phyloP scores from a whole-genome alignment of 1,284 basidiomycete genomes.

The Pyrrhoderma lamaoense region DNA sequence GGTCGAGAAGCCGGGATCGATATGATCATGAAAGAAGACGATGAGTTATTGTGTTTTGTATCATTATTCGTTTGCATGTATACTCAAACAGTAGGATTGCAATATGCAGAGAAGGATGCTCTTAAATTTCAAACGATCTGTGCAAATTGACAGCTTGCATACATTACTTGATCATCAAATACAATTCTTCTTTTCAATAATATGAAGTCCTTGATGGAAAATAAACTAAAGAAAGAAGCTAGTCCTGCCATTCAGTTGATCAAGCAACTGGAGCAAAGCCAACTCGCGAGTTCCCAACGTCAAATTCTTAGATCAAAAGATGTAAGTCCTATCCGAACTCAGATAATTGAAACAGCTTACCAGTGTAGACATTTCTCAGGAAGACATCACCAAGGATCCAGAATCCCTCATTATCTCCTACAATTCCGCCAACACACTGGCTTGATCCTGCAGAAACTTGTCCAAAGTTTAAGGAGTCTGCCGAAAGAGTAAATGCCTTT shows the following conservation, averaged over 20 bases:
- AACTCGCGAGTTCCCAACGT: constrained; percentile 14
- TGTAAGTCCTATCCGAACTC: neutral
- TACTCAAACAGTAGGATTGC: neutral
- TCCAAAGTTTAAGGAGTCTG: constrained; percentile 21
- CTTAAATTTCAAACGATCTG: no score
- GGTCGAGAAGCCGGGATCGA: constrained; percentile 14
- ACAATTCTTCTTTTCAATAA: no score
- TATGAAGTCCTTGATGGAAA: no score
- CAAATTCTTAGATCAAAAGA: constrained; percentile 17
- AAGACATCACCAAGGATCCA: constrained; percentile 22
- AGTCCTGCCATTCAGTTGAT: neutral
- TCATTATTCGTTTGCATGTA: neutral
- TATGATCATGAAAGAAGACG: constrained; percentile 8
- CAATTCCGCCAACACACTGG: constrained; percentile 21
- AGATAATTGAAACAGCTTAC: constrained; percentile 10
- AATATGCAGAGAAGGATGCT: no score
- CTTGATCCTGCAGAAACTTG: constrained; percentile 19
- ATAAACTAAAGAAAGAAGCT: no score
- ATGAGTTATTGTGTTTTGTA: neutral
- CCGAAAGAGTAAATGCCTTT: constrained; percentile 16
- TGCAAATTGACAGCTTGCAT: no score
- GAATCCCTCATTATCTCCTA: constrained; percentile 15
- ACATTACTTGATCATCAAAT: no score
- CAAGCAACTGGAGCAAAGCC: constrained; percentile 6
- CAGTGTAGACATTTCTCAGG: constrained; percentile 21